Conservation (phyloP, 495 filamentous ascomycete genomes). For the Hapsidospora chrysogenum region DNA sequence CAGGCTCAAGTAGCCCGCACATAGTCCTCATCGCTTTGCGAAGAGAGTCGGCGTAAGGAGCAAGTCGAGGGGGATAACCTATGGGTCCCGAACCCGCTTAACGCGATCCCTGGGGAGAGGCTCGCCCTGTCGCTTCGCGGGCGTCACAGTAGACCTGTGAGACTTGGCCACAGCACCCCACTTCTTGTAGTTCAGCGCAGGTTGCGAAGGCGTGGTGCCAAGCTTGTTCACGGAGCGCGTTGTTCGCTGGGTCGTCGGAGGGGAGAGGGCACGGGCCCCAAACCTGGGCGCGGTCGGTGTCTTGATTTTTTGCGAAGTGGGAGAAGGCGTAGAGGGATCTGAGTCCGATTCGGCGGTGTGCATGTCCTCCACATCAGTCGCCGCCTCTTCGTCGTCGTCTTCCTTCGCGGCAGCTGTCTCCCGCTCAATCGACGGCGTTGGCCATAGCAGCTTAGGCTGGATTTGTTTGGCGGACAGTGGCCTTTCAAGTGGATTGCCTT, state of each 20-base stretch:
- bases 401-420: conserved; percentile 32
- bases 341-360: too few relatives aligned
- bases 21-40: too few relatives aligned
- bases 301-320: too few relatives aligned
- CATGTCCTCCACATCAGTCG: conserved; percentile 31
- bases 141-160: not conserved
- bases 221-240: conserved; percentile 25
- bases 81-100: too few relatives aligned
- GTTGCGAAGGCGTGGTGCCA: not conserved
- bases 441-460: conserved; percentile 78
- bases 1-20: too few relatives aligned
- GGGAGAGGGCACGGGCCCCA: conserved; percentile 34
- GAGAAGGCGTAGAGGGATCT: too few relatives aligned
- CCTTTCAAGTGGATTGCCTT: conserved; percentile 31
- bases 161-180: not conserved
- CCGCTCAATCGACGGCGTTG: conserved; percentile 23
- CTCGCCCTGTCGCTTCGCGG: too few relatives aligned
- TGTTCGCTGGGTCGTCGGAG: conserved; percentile 36
- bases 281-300: conserved; percentile 33
- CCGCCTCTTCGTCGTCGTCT: conserved; percentile 39
- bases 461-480: conserved; percentile 56
- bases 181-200: not conserved
- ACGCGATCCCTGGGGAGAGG: too few relatives aligned
- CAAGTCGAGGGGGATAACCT: too few relatives aligned
- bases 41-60: too few relatives aligned